A percentile compares a stretch with the other conserved stretches of the same genome.
phyloP scores from a whole-genome alignment of 345 rosid species.

The Erodium maritimum region DNA sequence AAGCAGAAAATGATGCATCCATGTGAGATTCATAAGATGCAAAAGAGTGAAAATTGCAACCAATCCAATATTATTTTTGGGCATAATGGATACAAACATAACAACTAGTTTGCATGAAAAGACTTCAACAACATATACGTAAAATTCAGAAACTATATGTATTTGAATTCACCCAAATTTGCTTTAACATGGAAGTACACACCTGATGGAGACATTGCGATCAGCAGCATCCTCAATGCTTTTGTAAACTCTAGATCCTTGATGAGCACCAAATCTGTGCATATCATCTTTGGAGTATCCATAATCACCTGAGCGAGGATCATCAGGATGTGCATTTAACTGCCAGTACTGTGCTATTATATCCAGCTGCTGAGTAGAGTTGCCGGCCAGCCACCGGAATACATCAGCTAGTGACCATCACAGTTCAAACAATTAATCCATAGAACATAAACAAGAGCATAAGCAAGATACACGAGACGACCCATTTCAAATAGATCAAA shows the following conservation, averaged over 20 bases:
- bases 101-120: background rate
- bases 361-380: constrained; percentile 51
- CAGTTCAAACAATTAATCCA: background rate
- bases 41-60: background rate
- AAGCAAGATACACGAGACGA: constrained; percentile 1
- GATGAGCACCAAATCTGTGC: constrained; percentile 38
- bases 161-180: too few species aligned
- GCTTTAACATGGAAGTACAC: too few species aligned
- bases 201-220: constrained; percentile 65
- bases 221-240: constrained; percentile 53
- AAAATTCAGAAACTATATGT: background rate
- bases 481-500: background rate
- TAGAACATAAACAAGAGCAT: background rate
- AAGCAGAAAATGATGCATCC: too few species aligned
- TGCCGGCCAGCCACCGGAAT: constrained; percentile 65
- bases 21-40: background rate
- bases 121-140: background rate
- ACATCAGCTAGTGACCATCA: constrained; percentile 42
- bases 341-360: constrained; percentile 89
- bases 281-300: constrained; percentile 50
- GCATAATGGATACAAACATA: too few species aligned
- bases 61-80: too few species aligned
- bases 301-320: constrained; percentile 70
- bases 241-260: constrained; percentile 48
- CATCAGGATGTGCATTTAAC: constrained; percentile 42